Conservation (phyloP, 179 eudicot genomes). For the Spinacia oleracea region DNA sequence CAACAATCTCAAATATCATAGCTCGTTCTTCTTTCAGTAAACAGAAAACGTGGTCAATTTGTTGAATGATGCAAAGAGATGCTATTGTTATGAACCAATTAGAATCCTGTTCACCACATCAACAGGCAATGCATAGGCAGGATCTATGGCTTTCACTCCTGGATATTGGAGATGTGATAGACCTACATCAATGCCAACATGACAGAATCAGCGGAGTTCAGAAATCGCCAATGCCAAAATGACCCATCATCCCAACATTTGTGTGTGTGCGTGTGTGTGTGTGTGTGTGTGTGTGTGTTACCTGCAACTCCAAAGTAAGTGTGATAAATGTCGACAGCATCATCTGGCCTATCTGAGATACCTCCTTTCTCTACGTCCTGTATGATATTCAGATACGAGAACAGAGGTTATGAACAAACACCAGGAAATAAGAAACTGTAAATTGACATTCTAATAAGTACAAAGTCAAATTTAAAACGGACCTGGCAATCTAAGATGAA, state of each 20-base stretch:
- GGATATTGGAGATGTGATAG: constrained; percentile 87
- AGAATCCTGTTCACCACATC: constrained; percentile 75
- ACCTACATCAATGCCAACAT: constrained; percentile 44
- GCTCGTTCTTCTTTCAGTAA: not conserved
- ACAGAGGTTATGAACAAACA: not conserved
- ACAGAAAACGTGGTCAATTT: not conserved
- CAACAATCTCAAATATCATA: not conserved
- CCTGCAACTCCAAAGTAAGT: constrained; percentile 96
- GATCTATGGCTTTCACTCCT: constrained; percentile 77
- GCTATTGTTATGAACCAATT: constrained; percentile 27
- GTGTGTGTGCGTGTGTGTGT: too few species aligned
- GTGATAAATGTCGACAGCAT: constrained; percentile 90
- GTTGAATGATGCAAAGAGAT: not conserved
- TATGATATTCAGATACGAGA: constrained; percentile 6
- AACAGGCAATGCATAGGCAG: constrained; percentile 93
- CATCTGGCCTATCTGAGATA: constrained; percentile 92
- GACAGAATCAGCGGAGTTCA: not conserved
- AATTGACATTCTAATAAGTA: not conserved
- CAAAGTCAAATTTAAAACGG: not conserved
- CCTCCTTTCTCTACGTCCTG: constrained; percentile 93
- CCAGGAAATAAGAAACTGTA: not conserved
- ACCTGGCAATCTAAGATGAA: constrained; percentile 96
- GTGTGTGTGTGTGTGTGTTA: too few species aligned
- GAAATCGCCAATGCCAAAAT: not conserved
- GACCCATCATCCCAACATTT: not conserved